A percentile compares a stretch with the other conserved stretches of the same genome.
Conservation (phyloP, 2,329 filamentous ascomycete genomes). For the Dactylellina parvicollis region DNA sequence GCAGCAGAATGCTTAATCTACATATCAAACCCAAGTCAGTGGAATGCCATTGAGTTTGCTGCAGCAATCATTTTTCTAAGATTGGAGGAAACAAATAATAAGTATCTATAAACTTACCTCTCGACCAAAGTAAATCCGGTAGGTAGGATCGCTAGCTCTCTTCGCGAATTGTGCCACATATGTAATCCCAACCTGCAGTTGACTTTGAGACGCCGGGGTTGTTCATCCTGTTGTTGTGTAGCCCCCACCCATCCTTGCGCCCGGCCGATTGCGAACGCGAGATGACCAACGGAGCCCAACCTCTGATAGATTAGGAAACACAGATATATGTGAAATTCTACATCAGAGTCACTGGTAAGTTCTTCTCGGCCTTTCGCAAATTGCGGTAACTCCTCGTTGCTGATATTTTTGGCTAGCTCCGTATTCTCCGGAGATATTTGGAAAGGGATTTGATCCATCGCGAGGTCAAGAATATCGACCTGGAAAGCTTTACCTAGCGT, state of each 20-base stretch:
- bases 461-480: neutral
- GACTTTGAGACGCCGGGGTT: neutral
- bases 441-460: constrained; percentile 2
- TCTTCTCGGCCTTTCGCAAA: neutral
- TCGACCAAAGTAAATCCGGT: neutral
- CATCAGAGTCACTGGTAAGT: neutral
- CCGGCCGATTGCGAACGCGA: neutral
- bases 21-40: neutral
- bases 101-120: neutral
- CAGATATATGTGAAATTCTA: neutral
- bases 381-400: neutral
- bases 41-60: neutral
- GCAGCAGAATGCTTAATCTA: neutral
- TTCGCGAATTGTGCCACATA: neutral
- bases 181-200: neutral
- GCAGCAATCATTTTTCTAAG: neutral
- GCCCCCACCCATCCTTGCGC: constrained; percentile 1
- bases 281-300: neutral
- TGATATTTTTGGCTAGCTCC: neutral
- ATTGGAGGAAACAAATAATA: neutral
- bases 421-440: neutral
- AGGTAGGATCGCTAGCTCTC: neutral
- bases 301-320: neutral
- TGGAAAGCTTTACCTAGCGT: neutral
- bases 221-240: neutral